These are phyloP conservation scores for Hibiscus trionum DNA, from an alignment of 345 rosid genomes.

Conservation along the genomic window DNA sequence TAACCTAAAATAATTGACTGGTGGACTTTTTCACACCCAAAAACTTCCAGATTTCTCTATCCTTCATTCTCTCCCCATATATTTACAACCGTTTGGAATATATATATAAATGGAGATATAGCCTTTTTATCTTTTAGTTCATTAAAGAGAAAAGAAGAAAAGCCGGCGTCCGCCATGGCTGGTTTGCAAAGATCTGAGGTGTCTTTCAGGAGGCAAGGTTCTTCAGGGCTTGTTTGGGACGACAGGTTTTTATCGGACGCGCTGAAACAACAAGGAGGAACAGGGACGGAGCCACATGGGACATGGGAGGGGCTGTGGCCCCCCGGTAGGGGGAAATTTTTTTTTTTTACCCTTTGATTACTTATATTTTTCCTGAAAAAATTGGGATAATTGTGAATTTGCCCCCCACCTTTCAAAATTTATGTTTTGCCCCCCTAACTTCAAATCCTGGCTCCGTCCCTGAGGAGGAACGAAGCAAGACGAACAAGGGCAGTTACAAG, in stretches of 20 bases:
- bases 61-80: not conserved
- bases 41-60: not conserved
- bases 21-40: constrained; percentile 6
- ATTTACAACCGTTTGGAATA: not conserved
- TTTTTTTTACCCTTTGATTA: no score
- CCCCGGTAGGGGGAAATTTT: no score
- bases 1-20: constrained; percentile 13
- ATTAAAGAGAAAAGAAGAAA: constrained; percentile 6
- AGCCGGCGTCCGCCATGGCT: constrained; percentile 42
- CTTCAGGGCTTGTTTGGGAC: constrained; percentile 87
- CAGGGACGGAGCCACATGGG: no score
- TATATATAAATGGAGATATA: not conserved
- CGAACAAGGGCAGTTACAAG: constrained; percentile 13
- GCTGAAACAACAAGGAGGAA: constrained; percentile 22
- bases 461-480: not conserved
- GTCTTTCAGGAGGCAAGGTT: constrained; percentile 90
- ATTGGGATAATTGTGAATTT: no score
- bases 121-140: not conserved
- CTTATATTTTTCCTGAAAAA: no score
- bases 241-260: constrained; percentile 52
- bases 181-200: constrained; percentile 84
- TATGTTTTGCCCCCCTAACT: no score
- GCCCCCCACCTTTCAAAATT: no score
- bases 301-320: no score
- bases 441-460: no score